These are phyloP conservation scores for Nicotiana otophora DNA, from an alignment of 257 asterid genomes.

Conservation along the genomic window DNA sequence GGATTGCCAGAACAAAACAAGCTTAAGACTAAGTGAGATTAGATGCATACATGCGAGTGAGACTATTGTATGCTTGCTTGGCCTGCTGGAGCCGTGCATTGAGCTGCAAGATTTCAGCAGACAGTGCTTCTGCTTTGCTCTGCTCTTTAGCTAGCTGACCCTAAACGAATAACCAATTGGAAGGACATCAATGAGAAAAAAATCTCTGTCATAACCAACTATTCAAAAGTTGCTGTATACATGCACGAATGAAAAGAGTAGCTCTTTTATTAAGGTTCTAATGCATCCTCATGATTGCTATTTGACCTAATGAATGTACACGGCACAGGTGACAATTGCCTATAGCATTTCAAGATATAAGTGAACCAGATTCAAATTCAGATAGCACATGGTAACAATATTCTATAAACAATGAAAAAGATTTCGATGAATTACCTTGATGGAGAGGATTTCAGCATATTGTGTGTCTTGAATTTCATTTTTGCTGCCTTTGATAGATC, in stretches of 20 bases:
- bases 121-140: conserved; percentile 75
- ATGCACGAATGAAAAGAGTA: neutral
- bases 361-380: neutral
- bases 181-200: neutral
- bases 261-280: neutral
- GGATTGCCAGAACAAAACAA: neutral
- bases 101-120: conserved; percentile 76
- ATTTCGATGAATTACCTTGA: conserved; percentile 47
- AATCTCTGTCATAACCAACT: neutral
- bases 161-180: conserved; percentile 26
- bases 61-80: conserved; percentile 60
- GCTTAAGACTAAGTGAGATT: neutral
- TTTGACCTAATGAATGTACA: neutral
- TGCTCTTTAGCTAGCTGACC: conserved; percentile 70
- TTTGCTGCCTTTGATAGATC: conserved; percentile 33
- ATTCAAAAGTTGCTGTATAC: neutral
- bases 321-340: neutral
- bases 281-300: conserved; percentile 4
- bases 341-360: neutral
- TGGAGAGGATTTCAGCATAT: conserved; percentile 43
- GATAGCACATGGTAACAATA: neutral
- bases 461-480: conserved; percentile 25
- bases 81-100: conserved; percentile 81
- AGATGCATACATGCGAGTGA: conserved; percentile 68
- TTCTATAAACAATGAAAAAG: neutral